Percentiles rank a stretch among this genome's conserved stretches.
Evolutionary conservation across 257 asterid species (phyloP).

Genomic region (Verbena officinalis): DNA sequence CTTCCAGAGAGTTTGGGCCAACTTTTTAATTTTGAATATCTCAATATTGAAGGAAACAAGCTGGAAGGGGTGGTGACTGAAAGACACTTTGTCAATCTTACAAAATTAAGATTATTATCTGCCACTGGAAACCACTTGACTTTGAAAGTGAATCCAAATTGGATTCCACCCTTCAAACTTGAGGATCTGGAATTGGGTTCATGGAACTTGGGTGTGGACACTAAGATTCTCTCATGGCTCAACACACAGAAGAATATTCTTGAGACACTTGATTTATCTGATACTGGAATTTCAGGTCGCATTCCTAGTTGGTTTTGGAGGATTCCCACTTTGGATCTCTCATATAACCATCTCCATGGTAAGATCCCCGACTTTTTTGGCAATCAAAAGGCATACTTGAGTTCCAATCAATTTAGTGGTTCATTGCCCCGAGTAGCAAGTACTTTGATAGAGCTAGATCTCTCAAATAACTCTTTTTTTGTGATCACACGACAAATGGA

Average conservation of each 20-base stretch:
- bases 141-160: conserved; percentile 26
- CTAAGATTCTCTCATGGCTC: conserved; percentile 39
- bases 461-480: conserved; percentile 31
- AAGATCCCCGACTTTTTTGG: conserved; percentile 17
- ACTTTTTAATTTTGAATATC: conserved; percentile 6
- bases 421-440: conserved; percentile 22
- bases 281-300: conserved; percentile 24
- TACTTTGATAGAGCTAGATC: conserved; percentile 14
- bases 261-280: conserved; percentile 13
- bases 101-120: background rate
- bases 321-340: conserved; percentile 2
- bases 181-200: background rate
- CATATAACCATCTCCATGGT: conserved; percentile 38
- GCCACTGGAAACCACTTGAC: conserved; percentile 35
- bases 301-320: conserved; percentile 45
- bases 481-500: conserved; percentile 12
- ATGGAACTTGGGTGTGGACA: conserved; percentile 31
- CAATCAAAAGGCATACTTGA: background rate
- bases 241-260: conserved; percentile 3
- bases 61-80: conserved; percentile 41
- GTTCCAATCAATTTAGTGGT: conserved; percentile 23
- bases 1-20: conserved; percentile 39
- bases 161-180: conserved; percentile 37
- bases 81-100: conserved; percentile 36
- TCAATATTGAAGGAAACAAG: background rate